These are phyloP conservation scores for Jatropha multifida DNA, from an alignment of 441 rosid species.

Conservation along the genomic window DNA sequence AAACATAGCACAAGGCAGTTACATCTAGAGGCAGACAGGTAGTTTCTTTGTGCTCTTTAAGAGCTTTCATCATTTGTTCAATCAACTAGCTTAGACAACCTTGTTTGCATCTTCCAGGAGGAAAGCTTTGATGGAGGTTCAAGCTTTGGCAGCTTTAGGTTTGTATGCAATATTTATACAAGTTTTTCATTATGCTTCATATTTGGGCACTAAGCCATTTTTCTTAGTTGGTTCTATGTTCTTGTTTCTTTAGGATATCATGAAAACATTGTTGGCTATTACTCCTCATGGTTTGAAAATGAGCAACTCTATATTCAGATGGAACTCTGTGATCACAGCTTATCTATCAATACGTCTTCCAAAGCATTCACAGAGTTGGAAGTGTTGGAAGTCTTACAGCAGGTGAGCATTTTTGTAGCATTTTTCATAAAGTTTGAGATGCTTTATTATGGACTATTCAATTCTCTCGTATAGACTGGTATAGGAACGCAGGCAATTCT, in stretches of 20 bases:
- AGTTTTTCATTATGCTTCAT: conserved; percentile 10
- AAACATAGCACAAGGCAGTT: conserved; percentile 67
- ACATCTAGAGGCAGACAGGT: conserved; percentile 80
- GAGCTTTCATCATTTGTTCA: conserved; percentile 7
- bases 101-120: conserved; percentile 47
- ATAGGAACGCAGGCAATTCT: background rate
- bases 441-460: background rate
- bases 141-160: conserved; percentile 95
- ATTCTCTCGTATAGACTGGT: background rate
- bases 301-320: conserved; percentile 92
- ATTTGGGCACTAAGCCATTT: background rate
- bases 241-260: conserved; percentile 57
- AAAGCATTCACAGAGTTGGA: conserved; percentile 52
- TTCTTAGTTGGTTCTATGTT: conserved; percentile 9
- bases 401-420: conserved; percentile 44
- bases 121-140: conserved; percentile 98
- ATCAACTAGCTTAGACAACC: conserved; percentile 3
- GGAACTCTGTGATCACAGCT: conserved; percentile 87
- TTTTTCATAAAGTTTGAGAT: conserved; percentile 4
- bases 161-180: conserved; percentile 3
- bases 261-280: conserved; percentile 76
- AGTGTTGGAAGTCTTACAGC: conserved; percentile 57
- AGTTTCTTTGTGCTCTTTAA: background rate
- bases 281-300: conserved; percentile 92
- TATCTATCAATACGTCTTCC: conserved; percentile 49